Evolutionary conservation across 2,329 filamentous ascomycete genomes (phyloP), one percentile per base, ranked within the genome.

Genomic region (Bipolaris gigantea): DNA sequence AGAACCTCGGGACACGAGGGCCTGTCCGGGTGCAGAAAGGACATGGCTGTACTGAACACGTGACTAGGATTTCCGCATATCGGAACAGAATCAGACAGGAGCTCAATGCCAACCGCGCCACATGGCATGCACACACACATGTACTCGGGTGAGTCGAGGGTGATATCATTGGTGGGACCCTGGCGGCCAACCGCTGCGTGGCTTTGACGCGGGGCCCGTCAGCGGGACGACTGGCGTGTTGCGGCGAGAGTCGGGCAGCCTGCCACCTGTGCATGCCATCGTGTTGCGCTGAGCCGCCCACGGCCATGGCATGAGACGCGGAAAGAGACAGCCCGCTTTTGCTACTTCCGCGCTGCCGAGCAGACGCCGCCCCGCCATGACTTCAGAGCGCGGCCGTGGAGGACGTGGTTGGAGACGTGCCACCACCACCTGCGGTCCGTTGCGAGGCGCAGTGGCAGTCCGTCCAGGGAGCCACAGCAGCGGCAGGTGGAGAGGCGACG

Each of bases 301-400:
- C 27, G 52, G 55, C 44, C 46, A 45, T 57, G 50, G 47, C 52
- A 48, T 55, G 55, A 54, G 48, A 61, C 30, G 57, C 57, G 39
- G 52, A 56, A 53, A 52, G 41, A 55, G 27, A 13, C 27, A 11
- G 54, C 41, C 55, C 54, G 55, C 54, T 56, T 49, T 49, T 48
- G 39, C 44, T 30, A 30, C 10, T 48, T 51, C 52, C 53, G 48
- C 42, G 48, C 56, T 50, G 62, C 69, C 71, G 68, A 70, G 69
- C 65, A 33, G 53, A 57, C 55, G 57, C 57, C 48, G 64, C 56
- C 61, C 61, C 64, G 64, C 60, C 55, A 70, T 66, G 66, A 68
- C 65, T 70, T 65, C 66, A 67, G 61, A 66, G 68, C 69, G 69
- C 71, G 70, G 70, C 71, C 69, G 68, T 70, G 67, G 68, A 66